Conservation (phyloP, 2,329 filamentous ascomycete species). For the Claviceps citrina region DNA sequence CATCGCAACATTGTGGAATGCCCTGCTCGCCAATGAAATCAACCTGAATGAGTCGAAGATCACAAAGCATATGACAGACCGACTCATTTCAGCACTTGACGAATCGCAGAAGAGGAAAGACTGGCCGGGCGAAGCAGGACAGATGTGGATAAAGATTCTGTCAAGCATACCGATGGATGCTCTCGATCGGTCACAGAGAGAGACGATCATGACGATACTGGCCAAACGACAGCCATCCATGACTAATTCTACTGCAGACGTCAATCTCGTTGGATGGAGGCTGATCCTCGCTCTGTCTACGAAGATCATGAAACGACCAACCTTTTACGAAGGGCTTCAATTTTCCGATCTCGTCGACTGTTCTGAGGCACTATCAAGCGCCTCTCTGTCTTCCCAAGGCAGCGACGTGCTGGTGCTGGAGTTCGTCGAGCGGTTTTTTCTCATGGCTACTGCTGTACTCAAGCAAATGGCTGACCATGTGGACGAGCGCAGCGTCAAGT, state of each 20-base stretch:
- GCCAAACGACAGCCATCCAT: slow-evolving; percentile 13
- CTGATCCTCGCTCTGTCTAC: slow-evolving; percentile 28
- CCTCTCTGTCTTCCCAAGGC: slow-evolving; percentile 11
- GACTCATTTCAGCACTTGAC: slow-evolving; percentile 16
- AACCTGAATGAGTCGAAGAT: slow-evolving; percentile 22
- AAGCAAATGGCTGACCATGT: slow-evolving; percentile 30
- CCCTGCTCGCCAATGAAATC: slow-evolving; percentile 22
- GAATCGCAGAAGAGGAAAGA: slow-evolving; percentile 16
- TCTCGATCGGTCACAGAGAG: slow-evolving; percentile 27
- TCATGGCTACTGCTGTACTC: slow-evolving; percentile 18
- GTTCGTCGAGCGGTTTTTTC: slow-evolving; percentile 18
- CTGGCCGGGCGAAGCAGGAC: slow-evolving; percentile 17
- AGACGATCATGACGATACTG: slow-evolving; percentile 25
- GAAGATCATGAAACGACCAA: slow-evolving; percentile 35
- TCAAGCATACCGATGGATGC: slow-evolving; percentile 22
- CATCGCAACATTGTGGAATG: slow-evolving; percentile 15
- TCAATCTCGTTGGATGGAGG: slow-evolving; percentile 19
- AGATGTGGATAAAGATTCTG: slow-evolving; percentile 19
- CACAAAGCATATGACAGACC: slow-evolving; percentile 17
- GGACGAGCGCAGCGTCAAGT: slow-evolving; percentile 27
- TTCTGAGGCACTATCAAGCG: slow-evolving; percentile 18
- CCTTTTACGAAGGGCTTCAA: slow-evolving; percentile 32
- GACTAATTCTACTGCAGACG: slow-evolving; percentile 12
- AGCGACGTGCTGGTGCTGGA: slow-evolving; percentile 16
- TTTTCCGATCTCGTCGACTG: slow-evolving; percentile 23